Base-by-base conservation (phyloP, 2,329 filamentous ascomycete genomes). In the Botryotinia calthae region DNA sequence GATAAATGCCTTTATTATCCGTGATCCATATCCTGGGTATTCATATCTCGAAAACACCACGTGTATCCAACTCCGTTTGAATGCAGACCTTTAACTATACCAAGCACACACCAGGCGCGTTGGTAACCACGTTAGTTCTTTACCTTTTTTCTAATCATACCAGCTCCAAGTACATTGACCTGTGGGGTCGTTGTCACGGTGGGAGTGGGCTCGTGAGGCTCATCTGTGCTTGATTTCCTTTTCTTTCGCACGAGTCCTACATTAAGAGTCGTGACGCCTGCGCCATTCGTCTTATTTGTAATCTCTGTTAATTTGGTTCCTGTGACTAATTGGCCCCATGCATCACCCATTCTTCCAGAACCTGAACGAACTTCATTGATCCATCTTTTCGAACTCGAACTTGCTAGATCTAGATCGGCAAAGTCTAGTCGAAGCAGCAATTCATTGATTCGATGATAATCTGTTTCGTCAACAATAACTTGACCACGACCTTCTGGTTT, bases 341-440 rank as follows among this genome's bases (percentile, higher is more conserved):
- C 77, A 1, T 83, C 81, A 0, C 86, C 74, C 75, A 78, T 76
- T 28, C 59, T 74, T 2, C 76, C 74, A 48, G 75, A 78, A 66
- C 76, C 86, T 72, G 85, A 83, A 25, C 86, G 87, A 1, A 91
- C 88, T 78, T 95, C 92, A 22, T 86, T 86, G 61, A 90, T 85
- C 92, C 93, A 96, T 70, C 91, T 88, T 69, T 82, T 83, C 3
- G 92, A 93, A 78, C 91, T 93, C 46, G 85, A 84, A 2, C 83
- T 84, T 0, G 91, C 90, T 65, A 91, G 87, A 18, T 88, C 87
- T 5, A 89, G 81, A 14, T 87, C 91, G 1, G 88, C 85, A 81
- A 96, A 96, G 80, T 94, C 92, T 0, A 94, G 87, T 73, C 91
- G 88, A 8, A 95, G 85, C 0, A 96, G 84, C 16, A 93, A 82